These are phyloP conservation scores for Punica granatum DNA, from an alignment of 345 rosid species.

Conservation along the genomic window DNA sequence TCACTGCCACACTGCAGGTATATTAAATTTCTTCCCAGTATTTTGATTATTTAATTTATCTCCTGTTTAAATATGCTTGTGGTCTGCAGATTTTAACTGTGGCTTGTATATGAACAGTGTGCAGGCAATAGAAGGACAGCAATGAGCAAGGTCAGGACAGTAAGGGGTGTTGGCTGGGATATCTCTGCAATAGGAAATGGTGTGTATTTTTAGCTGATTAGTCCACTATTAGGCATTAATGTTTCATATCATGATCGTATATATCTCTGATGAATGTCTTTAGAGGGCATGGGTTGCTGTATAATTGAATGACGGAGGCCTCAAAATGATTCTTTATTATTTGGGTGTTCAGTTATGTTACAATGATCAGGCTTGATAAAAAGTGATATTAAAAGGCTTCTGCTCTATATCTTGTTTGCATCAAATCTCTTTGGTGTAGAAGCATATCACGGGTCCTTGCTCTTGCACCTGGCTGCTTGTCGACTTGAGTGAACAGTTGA, in stretches of 20 bases:
- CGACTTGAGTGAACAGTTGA: too few species aligned
- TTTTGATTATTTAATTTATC: neutral
- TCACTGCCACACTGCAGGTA: constrained; percentile 85
- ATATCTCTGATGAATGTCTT: too few species aligned
- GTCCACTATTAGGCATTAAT: neutral
- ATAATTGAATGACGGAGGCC: too few species aligned
- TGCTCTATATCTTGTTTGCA: too few species aligned
- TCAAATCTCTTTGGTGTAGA: too few species aligned
- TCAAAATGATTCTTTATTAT: too few species aligned
- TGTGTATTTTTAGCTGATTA: constrained; percentile 20
- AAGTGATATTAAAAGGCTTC: too few species aligned
- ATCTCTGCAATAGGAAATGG: constrained; percentile 92
- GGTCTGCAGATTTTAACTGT: neutral
- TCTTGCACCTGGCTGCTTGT: too few species aligned
- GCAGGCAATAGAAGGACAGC: constrained; percentile 99
- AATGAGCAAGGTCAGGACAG: constrained; percentile 75
- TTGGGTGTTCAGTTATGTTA: too few species aligned
- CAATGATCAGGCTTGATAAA: too few species aligned
- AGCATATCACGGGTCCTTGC: too few species aligned
- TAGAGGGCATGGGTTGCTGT: too few species aligned
- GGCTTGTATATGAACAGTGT: constrained; percentile 40
- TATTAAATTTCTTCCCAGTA: neutral
- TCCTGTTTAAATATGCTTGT: neutral
- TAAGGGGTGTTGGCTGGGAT: constrained; percentile 97
- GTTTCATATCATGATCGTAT: neutral